phyloP scores from a whole-genome alignment of 2,329 filamentous ascomycete species.

The Decorospora gaudefroyi region DNA sequence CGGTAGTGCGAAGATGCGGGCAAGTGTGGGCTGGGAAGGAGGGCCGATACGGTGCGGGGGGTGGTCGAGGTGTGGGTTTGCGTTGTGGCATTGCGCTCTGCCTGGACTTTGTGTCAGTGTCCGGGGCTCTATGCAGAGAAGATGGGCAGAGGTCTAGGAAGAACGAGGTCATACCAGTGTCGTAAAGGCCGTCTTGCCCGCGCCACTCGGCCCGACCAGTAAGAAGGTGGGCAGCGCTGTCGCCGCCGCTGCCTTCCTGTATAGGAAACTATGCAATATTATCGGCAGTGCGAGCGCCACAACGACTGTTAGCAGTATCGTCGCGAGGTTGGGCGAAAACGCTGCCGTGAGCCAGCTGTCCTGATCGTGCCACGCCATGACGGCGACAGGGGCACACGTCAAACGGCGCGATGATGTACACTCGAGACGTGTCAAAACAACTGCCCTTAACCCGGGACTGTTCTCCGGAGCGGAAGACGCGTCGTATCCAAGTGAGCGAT shows the following conservation, averaged over 20 bases:
- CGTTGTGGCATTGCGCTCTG: constrained; percentile 60
- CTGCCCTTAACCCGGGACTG: too few species aligned
- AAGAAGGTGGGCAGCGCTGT: constrained; percentile 72
- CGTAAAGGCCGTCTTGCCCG: constrained; percentile 87
- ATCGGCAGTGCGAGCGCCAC: constrained; percentile 75
- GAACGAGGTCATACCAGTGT: constrained; percentile 75
- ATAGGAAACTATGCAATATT: constrained; percentile 75
- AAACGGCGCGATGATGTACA: background rate
- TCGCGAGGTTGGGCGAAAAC: constrained; percentile 51
- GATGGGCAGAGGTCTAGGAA: too few species aligned
- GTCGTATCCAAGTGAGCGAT: background rate
- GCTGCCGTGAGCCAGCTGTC: constrained; percentile 54
- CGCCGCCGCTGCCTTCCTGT: constrained; percentile 67
- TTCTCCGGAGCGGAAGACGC: background rate
- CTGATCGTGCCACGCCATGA: constrained; percentile 47
- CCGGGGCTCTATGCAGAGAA: too few species aligned
- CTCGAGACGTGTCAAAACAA: too few species aligned
- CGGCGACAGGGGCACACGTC: background rate
- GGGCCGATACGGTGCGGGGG: constrained; percentile 61
- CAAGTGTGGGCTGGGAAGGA: constrained; percentile 60
- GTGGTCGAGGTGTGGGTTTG: constrained; percentile 57
- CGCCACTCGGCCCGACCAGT: constrained; percentile 76
- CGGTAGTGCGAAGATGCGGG: constrained; percentile 66
- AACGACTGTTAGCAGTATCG: constrained; percentile 69
- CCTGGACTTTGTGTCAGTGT: constrained; percentile 44